These are phyloP conservation scores for Quercus tomentella DNA, from an alignment of 331 rosid genomes.

Conservation along the genomic window DNA sequence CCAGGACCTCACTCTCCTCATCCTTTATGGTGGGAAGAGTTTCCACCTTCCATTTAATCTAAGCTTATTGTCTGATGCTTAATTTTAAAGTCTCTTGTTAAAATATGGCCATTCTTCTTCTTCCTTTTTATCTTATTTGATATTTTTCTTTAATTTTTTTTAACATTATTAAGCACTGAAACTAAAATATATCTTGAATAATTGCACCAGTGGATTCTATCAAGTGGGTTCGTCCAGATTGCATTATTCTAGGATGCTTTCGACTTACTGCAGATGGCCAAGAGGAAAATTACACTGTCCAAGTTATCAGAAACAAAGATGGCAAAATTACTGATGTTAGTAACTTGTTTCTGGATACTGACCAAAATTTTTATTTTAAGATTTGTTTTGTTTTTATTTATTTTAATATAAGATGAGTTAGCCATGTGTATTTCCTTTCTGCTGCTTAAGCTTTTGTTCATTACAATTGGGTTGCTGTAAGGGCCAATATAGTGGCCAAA, in stretches of 20 bases:
- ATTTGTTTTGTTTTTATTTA: not conserved
- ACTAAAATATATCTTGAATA: constrained; percentile 28
- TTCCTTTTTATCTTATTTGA: no score
- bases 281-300: constrained; percentile 79
- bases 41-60: not conserved
- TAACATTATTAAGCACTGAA: constrained; percentile 15
- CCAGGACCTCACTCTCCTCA: not conserved
- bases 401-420: not conserved
- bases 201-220: constrained; percentile 80
- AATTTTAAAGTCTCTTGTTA: not conserved
- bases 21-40: not conserved
- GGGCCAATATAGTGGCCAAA: not conserved
- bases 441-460: not conserved
- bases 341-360: constrained; percentile 10
- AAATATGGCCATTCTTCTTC: not conserved
- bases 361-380: not conserved
- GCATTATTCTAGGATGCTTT: constrained; percentile 83
- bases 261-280: constrained; percentile 63
- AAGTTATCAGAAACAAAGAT: constrained; percentile 60
- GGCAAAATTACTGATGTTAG: constrained; percentile 77
- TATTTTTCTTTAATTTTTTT: not conserved
- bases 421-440: constrained; percentile 2
- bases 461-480: not conserved
- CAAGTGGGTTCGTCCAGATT: constrained; percentile 82
- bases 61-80: not conserved